A percentile compares a stretch with the other conserved stretches of the same genome.
Conservation (phyloP, 495 filamentous ascomycete species). For the Lasiosphaeriaceae sp. region DNA sequence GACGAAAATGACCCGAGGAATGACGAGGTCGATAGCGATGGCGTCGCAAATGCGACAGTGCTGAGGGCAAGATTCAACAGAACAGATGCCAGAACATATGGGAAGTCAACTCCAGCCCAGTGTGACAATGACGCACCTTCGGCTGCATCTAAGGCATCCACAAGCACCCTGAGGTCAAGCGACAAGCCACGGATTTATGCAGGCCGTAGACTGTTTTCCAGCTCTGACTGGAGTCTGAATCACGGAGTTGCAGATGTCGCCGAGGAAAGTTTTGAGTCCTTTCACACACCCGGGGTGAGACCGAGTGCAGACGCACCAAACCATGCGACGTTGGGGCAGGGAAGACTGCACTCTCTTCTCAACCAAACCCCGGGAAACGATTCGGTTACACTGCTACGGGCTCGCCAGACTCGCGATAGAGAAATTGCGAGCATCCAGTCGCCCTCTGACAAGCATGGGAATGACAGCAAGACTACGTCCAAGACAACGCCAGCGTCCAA, state of each 20-base stretch:
- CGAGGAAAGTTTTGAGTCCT: conserved; percentile 9
- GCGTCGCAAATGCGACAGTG: no score
- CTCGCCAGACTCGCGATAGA: background rate
- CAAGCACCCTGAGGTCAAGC: background rate
- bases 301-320: background rate
- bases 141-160: background rate
- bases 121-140: background rate
- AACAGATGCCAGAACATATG: background rate
- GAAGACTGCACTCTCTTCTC: conserved; percentile 14
- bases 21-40: no score
- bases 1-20: background rate
- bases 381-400: background rate
- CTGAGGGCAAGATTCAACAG: no score
- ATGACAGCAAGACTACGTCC: background rate
- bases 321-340: background rate
- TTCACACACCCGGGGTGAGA: conserved; percentile 1
- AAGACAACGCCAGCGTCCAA: background rate
- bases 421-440: background rate
- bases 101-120: background rate
- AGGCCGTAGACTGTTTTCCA: background rate
- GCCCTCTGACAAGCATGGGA: background rate
- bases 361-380: conserved; percentile 3
- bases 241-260: conserved; percentile 20
- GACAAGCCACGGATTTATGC: background rate
- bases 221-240: conserved; percentile 2